Base-by-base conservation (phyloP, 805 yeast species). In the Metschnikowia cerradonensis region DNA sequence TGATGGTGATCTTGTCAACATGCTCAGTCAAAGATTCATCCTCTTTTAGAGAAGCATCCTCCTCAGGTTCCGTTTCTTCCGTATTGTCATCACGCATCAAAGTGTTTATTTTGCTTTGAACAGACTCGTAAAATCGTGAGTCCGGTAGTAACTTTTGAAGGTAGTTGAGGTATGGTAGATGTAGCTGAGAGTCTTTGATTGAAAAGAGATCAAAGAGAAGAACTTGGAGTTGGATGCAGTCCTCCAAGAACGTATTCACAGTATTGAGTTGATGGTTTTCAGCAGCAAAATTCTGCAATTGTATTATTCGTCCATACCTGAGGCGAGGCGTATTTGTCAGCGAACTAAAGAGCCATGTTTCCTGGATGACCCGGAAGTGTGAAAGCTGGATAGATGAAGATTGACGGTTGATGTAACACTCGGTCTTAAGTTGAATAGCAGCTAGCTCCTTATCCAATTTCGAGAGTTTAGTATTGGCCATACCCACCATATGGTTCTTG, bases 31-130 rank as follows among this genome's bases (percentile, higher is more conserved):
- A 23, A 26, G 7, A 41, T 39, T 13, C 41, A 15, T 17, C 14
- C 8, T 39, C 23, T 2, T 39, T 22, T 23, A 39, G 48, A 3
- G 41, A 14, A n/a, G 26, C 17, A 15, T 37, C 45, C 6, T 23
- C 47, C 11, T 47, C 45, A 15, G 40, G 40, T 4, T 7, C 26
- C 13, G 40, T n/a, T 2, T 44, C 39, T 11, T 48, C 41, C 32
- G 17, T n/a, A 1, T 55, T 60, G 17, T 40, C 48, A 2, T 40
- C 45, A 5, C 63, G 62, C 6, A 62, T 41, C 55, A 72, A 59
- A 43, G 62, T 53, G 45, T 59, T 52, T 53, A 71, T 73, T 49
- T 70, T 71, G 38, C 61, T 61, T 45, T 67, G 68, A 4, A 73
- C 66, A 20, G 70, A 56, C 38, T 70, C 65, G 52, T 52, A 55